Evolutionary conservation across 768 basidiomycete species (phyloP).

Genomic region (Phanerochaete carnosa): DNA sequence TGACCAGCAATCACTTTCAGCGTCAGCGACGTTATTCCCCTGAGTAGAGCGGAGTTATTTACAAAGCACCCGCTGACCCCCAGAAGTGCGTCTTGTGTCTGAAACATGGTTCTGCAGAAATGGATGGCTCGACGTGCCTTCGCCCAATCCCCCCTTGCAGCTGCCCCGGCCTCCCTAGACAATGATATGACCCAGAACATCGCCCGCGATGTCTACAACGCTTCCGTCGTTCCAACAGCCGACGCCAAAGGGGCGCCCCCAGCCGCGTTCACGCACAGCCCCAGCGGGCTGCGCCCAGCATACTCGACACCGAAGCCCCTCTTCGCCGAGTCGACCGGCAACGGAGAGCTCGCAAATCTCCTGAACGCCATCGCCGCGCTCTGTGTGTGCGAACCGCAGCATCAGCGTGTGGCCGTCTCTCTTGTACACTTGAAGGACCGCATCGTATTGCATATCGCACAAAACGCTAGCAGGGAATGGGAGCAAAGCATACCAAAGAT

Average conservation of each 20-base stretch:
- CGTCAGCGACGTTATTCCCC: neutral
- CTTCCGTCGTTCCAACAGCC: neutral
- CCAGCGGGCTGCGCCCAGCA: neutral
- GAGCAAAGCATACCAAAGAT: neutral
- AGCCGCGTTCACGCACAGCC: neutral
- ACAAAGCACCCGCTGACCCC: neutral
- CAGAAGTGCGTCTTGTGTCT: neutral
- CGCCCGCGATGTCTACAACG: constrained; percentile 5
- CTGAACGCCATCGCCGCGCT: constrained; percentile 3
- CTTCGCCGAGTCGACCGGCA: neutral
- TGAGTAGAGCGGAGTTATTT: neutral
- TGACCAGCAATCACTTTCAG: too few species aligned
- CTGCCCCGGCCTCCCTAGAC: neutral
- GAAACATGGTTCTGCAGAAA: neutral
- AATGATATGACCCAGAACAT: neutral
- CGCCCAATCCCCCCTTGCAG: neutral
- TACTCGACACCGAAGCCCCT: neutral
- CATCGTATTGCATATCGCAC: neutral
- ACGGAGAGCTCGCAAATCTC: neutral
- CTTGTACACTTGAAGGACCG: neutral
- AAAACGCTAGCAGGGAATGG: neutral
- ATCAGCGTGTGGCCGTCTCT: neutral
- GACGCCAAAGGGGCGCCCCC: neutral
- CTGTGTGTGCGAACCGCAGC: neutral
- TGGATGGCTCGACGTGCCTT: neutral